A percentile compares a stretch with the other conserved stretches of the same genome.
These are phyloP conservation scores for Penicillium ochrochloron DNA, from an alignment of 495 filamentous ascomycete genomes.

Conservation along the genomic window DNA sequence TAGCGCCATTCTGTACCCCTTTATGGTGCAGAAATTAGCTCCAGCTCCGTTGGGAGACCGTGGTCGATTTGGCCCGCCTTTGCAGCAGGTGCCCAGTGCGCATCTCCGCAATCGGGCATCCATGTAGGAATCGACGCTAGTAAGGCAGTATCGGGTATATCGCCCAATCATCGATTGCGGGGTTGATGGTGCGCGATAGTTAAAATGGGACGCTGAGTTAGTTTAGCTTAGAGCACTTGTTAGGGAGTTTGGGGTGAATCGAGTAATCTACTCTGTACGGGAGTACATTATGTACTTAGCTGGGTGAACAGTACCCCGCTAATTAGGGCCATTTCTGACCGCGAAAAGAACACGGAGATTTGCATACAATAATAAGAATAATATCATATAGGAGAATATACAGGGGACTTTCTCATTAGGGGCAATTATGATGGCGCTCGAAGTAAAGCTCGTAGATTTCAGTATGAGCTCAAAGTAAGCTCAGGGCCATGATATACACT, in stretches of 20 bases:
- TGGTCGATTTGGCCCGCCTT: background rate
- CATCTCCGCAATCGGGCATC: background rate
- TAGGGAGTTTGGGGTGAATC: too few relatives aligned
- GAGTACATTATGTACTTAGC: background rate
- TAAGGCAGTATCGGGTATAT: conserved; percentile 12
- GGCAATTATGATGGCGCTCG: too few relatives aligned
- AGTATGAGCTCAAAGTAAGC: too few relatives aligned
- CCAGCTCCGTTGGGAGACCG: background rate
- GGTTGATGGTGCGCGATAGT: background rate
- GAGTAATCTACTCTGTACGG: background rate
- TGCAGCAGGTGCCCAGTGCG: background rate
- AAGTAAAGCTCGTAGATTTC: too few relatives aligned
- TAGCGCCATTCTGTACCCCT: background rate
- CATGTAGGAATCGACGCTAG: conserved; percentile 2
- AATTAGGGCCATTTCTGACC: background rate
- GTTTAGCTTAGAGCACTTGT: background rate
- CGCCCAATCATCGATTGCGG: conserved; percentile 13
- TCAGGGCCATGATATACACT: too few relatives aligned
- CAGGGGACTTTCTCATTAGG: too few relatives aligned
- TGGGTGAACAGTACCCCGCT: background rate
- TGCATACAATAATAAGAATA: background rate
- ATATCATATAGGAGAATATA: too few relatives aligned
- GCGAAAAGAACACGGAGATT: too few relatives aligned
- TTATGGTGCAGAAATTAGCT: background rate
- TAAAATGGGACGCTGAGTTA: background rate